Evolutionary conservation across 2,329 filamentous ascomycete genomes (phyloP).

Genomic region (Sclerotinia trifoliorum): DNA sequence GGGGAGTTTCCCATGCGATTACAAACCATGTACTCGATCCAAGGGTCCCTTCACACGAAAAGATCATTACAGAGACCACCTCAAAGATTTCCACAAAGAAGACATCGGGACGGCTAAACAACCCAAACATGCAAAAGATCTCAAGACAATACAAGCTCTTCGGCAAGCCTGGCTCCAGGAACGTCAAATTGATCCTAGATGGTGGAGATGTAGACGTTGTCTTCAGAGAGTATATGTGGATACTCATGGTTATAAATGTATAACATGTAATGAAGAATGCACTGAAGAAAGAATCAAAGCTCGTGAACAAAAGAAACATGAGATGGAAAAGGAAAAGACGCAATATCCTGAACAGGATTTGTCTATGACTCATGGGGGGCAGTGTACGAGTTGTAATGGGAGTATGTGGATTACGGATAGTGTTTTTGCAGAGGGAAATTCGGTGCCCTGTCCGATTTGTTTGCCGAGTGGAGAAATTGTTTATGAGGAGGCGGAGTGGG

Average conservation of each 20-base stretch:
- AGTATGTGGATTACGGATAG: neutral
- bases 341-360: neutral
- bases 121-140: slow-evolving; percentile 24
- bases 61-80: slow-evolving; percentile 51
- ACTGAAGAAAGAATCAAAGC: slow-evolving; percentile 26
- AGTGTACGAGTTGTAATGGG: slow-evolving; percentile 4
- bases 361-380: neutral
- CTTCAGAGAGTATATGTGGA: slow-evolving; percentile 28
- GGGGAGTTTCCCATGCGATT: slow-evolving; percentile 37
- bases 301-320: neutral
- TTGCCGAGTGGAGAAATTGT: neutral
- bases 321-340: neutral
- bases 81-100: slow-evolving; percentile 48
- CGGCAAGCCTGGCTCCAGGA: slow-evolving; percentile 33
- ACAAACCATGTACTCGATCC: slow-evolving; percentile 36
- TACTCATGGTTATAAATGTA: slow-evolving; percentile 30
- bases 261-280: slow-evolving; percentile 31
- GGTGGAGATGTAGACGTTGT: slow-evolving; percentile 38
- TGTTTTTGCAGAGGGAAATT: neutral
- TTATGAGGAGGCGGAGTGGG: neutral
- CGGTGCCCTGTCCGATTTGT: slow-evolving; percentile 14
- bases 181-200: slow-evolving; percentile 26
- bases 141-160: slow-evolving; percentile 23
- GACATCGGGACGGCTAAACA: slow-evolving; percentile 37
- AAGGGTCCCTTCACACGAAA: slow-evolving; percentile 45